Evolutionary conservation across 768 basidiomycete genomes (phyloP), one percentile per base, ranked within the genome.

Genomic region (Saitozyma podzolica): DNA sequence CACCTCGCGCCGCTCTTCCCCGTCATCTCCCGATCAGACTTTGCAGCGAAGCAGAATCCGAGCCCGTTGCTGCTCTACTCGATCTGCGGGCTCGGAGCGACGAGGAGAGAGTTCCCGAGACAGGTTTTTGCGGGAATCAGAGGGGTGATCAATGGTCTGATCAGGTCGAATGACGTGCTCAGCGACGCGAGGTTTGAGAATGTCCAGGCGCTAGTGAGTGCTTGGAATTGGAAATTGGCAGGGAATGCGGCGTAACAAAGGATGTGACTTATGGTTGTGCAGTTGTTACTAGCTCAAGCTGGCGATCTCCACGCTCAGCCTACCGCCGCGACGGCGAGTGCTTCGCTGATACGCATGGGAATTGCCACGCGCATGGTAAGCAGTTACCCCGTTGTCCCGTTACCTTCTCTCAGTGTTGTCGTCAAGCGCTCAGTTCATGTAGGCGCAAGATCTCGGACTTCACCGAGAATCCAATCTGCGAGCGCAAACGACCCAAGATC

Each of bases 391-490:
- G 29, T 29, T 29, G 29, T 29, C 14, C n/a, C n/a, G 11, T 58
- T 50, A 6, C 43, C 9, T 17, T 20, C 41, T 41, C n/a, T 64
- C 49, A 63, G 73, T 59, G 49, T 70, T 39, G 74, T 41, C 47
- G 68, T 65, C 67, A 69, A 62, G 62, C 13, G 59, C 55, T 29
- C 29, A 29, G 5, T 29, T 56, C 50, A 13, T 65, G 39, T 66
- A 92, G 93, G 96, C 95, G 5, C 96, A 99, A 82, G 95, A 98
- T 76, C 83, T 99, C 39, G 96, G 96, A 3, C 80, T 99, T 55
- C 95, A 98, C 78, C 86, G 96, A 29, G 91, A 94, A 50, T 92
- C 94, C 77, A 70, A 77, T 7, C 63, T 74, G 1, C 87, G 89
- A 41, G 76, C 74, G 5, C 59, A 74, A 37, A 75, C 75, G 17